Percentiles rank a stretch among this genome's conserved stretches.
These are phyloP conservation scores for Exsudoporus frostii DNA, from an alignment of 768 basidiomycete genomes.

Conservation along the genomic window DNA sequence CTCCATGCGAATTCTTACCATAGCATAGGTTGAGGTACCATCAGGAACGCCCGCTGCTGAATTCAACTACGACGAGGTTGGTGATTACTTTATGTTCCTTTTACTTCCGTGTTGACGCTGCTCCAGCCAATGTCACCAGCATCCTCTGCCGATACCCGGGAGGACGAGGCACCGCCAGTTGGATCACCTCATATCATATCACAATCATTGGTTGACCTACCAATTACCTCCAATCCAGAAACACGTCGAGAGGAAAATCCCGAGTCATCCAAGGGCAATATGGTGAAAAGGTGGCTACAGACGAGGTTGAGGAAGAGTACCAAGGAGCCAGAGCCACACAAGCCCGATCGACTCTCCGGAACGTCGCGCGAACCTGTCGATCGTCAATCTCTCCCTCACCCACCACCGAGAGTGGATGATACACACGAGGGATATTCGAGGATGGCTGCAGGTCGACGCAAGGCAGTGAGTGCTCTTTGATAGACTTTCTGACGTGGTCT, in stretches of 20 bases:
- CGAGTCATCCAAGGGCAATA: not conserved
- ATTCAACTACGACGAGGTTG: not conserved
- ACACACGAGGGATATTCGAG: not conserved
- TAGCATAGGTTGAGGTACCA: not conserved
- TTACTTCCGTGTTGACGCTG: not conserved
- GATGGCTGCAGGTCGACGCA: not conserved
- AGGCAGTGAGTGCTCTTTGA: not conserved
- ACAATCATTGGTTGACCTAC: not conserved
- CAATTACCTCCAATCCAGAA: not conserved
- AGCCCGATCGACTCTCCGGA: not conserved
- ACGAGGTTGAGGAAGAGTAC: not conserved
- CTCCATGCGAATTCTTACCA: not conserved
- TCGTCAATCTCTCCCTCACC: not conserved
- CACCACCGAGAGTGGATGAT: not conserved
- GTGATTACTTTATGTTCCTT: not conserved
- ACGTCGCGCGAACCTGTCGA: too few species aligned
- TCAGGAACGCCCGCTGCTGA: not conserved
- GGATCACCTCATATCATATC: not conserved
- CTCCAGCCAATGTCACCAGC: not conserved
- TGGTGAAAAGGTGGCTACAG: not conserved
- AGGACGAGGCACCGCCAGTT: not conserved
- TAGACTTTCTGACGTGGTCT: not conserved
- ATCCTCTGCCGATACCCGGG: not conserved
- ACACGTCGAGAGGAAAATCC: not conserved
- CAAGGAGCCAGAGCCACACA: not conserved